Conservation (phyloP, 176 grass and related monocot species). For the Tillandsia fasciculata region DNA sequence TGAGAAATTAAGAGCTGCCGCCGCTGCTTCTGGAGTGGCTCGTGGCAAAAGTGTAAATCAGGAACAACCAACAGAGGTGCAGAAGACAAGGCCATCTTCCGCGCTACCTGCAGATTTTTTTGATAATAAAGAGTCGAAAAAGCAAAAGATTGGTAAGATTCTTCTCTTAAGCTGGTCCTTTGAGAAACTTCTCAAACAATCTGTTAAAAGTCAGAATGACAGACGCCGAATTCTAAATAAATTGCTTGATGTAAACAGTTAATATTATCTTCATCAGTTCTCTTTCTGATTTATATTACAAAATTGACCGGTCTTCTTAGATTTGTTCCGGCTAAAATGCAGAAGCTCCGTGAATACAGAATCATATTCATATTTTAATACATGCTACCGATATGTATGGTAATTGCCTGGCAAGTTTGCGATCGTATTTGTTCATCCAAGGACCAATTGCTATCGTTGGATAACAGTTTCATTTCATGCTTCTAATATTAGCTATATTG, state of each 20-base stretch:
- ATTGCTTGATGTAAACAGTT: neutral
- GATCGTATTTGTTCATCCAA: neutral
- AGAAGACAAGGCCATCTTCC: constrained; percentile 47
- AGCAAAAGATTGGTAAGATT: constrained; percentile 52
- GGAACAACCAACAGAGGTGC: constrained; percentile 37
- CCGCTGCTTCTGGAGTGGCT: constrained; percentile 27
- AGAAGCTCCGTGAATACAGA: too few species aligned
- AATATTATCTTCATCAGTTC: neutral
- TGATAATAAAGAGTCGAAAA: constrained; percentile 63
- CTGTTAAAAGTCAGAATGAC: neutral
- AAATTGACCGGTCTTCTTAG: too few species aligned
- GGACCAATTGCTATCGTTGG: neutral
- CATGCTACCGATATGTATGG: too few species aligned
- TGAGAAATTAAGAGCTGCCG: constrained; percentile 44
- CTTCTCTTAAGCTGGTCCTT: neutral
- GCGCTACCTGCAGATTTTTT: constrained; percentile 69
- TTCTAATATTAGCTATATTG: neutral
- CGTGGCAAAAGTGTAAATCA: constrained; percentile 33
- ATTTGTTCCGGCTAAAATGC: too few species aligned
- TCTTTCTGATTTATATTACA: neutral
- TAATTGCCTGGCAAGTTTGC: too few species aligned
- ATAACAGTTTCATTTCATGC: neutral
- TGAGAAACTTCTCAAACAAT: neutral
- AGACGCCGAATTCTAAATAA: neutral
- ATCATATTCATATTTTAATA: too few species aligned